These are phyloP conservation scores for Alternaria hordeiaustralica DNA, from an alignment of 2,329 filamentous ascomycete genomes.

Conservation along the genomic window DNA sequence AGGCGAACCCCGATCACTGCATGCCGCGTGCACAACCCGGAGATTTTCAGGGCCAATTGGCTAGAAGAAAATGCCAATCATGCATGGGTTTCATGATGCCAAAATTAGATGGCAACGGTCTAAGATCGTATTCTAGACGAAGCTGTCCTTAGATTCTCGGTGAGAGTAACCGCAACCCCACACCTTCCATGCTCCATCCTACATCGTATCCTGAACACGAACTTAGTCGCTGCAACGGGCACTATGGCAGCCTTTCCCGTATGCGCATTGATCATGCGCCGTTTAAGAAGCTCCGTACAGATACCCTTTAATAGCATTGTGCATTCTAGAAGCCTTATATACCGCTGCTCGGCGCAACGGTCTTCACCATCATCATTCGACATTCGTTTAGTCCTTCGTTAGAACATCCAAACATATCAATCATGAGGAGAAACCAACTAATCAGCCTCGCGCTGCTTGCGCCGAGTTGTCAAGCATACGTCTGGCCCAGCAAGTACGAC, in stretches of 20 bases:
- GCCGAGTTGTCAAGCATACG: constrained; percentile 9
- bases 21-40: not conserved
- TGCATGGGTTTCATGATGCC: not conserved
- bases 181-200: not conserved
- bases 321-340: not conserved
- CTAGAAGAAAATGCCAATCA: not conserved
- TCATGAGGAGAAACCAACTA: not conserved
- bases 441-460: constrained; percentile 7
- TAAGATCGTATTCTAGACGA: not conserved
- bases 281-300: not conserved
- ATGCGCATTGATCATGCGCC: not conserved
- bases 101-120: not conserved
- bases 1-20: not conserved
- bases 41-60: not conserved
- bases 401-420: not conserved
- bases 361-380: not conserved
- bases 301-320: not conserved
- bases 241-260: not conserved
- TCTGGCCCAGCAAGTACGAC: constrained; percentile 17
- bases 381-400: not conserved
- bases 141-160: not conserved
- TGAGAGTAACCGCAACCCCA: not conserved
- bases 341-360: not conserved
- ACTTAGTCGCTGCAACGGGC: not conserved
- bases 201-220: not conserved